Conservation (phyloP, 129 eudicot genomes). For the Scalesia atractyloides region DNA sequence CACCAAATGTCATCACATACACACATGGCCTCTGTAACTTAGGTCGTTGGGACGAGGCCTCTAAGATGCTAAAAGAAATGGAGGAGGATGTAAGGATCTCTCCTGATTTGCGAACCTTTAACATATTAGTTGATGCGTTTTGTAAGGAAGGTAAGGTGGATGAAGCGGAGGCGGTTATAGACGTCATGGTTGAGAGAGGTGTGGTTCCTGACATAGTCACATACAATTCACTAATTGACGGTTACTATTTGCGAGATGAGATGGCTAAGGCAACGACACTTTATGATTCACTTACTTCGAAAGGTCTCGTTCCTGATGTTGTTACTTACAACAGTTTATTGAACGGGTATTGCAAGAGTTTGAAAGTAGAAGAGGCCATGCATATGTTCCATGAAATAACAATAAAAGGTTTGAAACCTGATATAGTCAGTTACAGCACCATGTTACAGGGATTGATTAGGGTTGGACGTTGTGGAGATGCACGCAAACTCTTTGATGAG, state of each 20-base stretch:
- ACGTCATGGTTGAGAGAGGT: background rate
- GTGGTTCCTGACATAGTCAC: background rate
- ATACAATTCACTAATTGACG: background rate
- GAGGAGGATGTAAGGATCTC: background rate
- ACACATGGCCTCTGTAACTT: too few species aligned
- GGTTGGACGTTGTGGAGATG: too few species aligned
- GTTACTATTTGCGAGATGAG: background rate
- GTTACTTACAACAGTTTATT: too few species aligned
- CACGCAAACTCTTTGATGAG: too few species aligned
- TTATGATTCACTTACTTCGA: background rate
- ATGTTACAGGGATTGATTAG: too few species aligned
- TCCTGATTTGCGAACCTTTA: background rate
- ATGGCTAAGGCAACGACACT: background rate
- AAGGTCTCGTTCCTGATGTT: slow-evolving; percentile 41
- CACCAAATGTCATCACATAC: too few species aligned
- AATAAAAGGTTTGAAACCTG: too few species aligned
- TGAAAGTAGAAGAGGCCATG: too few species aligned
- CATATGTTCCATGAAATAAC: too few species aligned
- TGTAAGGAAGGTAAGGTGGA: background rate
- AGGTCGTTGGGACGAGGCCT: too few species aligned
- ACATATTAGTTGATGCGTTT: background rate
- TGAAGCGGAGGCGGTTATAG: background rate
- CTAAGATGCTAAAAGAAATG: background rate
- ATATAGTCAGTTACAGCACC: too few species aligned
- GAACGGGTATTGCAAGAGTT: too few species aligned